Conservation (phyloP, 805 yeast species). For the Saitoella complicata region DNA sequence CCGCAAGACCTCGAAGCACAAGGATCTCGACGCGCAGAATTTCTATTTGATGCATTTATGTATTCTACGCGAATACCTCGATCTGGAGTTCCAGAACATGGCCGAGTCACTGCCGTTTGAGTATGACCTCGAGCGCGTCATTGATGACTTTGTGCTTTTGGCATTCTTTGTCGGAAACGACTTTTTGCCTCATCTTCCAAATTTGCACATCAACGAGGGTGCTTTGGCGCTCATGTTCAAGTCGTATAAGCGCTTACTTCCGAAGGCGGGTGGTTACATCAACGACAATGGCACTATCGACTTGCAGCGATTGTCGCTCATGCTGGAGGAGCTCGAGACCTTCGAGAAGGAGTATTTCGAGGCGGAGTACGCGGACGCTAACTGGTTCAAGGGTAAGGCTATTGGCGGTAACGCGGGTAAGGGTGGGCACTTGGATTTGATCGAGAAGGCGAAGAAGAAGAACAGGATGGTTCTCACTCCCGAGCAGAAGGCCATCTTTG, state of each 20-base stretch:
- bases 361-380: constrained; percentile 29
- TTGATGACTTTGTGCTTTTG: constrained; percentile 85
- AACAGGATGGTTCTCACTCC: constrained; percentile 41
- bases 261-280: constrained; percentile 63
- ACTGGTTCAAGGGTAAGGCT: constrained; percentile 4
- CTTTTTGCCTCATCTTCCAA: constrained; percentile 92
- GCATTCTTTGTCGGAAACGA: constrained; percentile 95
- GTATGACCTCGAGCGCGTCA: constrained; percentile 70
- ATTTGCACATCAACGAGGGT: constrained; percentile 81
- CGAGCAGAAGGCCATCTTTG: constrained; percentile 52
- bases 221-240: constrained; percentile 87
- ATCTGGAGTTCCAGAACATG: constrained; percentile 64
- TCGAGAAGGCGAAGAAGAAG: constrained; percentile 35
- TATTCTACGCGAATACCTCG: constrained; percentile 76
- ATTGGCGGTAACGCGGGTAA: neutral
- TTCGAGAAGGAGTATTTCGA: constrained; percentile 83
- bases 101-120: constrained; percentile 44
- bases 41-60: constrained; percentile 75
- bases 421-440: neutral
- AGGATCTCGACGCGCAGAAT: constrained; percentile 55
- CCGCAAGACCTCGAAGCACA: constrained; percentile 20
- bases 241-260: constrained; percentile 69
- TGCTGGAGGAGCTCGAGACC: constrained; percentile 60
- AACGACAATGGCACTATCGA: constrained; percentile 73
- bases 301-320: constrained; percentile 48